Percentiles rank a stretch among this genome's conserved stretches.
These are phyloP conservation scores for Fusarium palustre DNA, from an alignment of 2,329 filamentous ascomycete genomes.

Conservation along the genomic window DNA sequence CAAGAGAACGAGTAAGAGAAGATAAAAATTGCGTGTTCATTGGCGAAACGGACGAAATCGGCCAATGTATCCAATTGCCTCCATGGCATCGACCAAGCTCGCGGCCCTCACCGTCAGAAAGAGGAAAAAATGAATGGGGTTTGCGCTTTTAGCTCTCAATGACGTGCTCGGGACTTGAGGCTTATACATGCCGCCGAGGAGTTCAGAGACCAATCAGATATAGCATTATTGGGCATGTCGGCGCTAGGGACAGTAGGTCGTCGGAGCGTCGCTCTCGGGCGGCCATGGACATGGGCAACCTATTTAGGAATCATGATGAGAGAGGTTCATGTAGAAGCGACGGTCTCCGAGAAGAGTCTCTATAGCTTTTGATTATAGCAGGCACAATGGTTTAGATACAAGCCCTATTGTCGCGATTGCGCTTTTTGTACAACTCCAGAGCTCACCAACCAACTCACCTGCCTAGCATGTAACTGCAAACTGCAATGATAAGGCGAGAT, in stretches of 20 bases:
- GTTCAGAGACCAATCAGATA: constrained; percentile 44
- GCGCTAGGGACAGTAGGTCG: constrained; percentile 30
- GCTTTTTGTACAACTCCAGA: neutral
- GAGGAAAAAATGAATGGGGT: constrained; percentile 45
- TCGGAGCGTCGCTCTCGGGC: constrained; percentile 48
- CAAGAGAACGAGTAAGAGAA: constrained; percentile 29
- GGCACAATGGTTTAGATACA: neutral
- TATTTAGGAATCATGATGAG: constrained; percentile 30
- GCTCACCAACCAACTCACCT: neutral
- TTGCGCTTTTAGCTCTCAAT: constrained; percentile 48
- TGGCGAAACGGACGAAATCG: constrained; percentile 40
- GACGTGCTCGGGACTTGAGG: constrained; percentile 52
- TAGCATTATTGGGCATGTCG: constrained; percentile 17
- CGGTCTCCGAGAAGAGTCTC: constrained; percentile 9
- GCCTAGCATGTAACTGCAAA: neutral
- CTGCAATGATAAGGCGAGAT: neutral
- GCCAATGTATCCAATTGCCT: constrained; percentile 31
- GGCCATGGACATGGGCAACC: constrained; percentile 12
- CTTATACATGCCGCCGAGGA: constrained; percentile 48
- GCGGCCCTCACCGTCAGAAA: constrained; percentile 37
- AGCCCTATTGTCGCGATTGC: neutral
- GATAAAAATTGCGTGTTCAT: constrained; percentile 45
- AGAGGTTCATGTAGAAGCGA: neutral
- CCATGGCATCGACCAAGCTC: constrained; percentile 20
- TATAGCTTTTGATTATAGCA: neutral